Evolutionary conservation across 2,329 filamentous ascomycete genomes (phyloP).

Genomic region (Rutstroemia sp.): DNA sequence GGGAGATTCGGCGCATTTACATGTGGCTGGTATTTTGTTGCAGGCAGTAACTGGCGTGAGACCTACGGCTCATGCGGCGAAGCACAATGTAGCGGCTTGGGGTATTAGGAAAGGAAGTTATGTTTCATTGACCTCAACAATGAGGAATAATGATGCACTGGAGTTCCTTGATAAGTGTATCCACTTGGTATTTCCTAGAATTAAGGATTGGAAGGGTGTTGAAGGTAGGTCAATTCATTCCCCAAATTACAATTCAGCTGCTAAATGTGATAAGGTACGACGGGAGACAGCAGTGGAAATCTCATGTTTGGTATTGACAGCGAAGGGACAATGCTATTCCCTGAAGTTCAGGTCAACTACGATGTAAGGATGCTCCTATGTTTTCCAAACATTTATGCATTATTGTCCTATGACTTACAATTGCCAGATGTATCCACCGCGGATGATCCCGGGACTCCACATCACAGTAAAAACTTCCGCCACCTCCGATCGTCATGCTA

Average conservation of each 20-base stretch:
- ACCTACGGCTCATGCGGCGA: constrained; percentile 62
- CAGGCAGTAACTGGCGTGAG: constrained; percentile 79
- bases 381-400: not conserved
- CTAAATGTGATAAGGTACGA: constrained; percentile 19
- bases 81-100: constrained; percentile 67
- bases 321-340: constrained; percentile 75
- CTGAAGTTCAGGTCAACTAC: constrained; percentile 91
- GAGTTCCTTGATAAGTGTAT: constrained; percentile 88
- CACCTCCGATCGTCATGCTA: constrained; percentile 25
- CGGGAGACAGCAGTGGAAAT: constrained; percentile 85
- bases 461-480: constrained; percentile 29
- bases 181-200: constrained; percentile 83
- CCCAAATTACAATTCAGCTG: constrained; percentile 26
- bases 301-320: constrained; percentile 72
- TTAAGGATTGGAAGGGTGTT: constrained; percentile 93
- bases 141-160: constrained; percentile 74
- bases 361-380: constrained; percentile 55
- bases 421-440: constrained; percentile 48
- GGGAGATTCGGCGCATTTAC: constrained; percentile 65
- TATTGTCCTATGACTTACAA: constrained; percentile 12
- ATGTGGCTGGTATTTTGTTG: constrained; percentile 75
- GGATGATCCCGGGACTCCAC: constrained; percentile 33
- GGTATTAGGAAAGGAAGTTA: constrained; percentile 63
- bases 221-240: constrained; percentile 36
- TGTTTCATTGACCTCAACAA: constrained; percentile 67